Conservation (phyloP, 352 stramenopile genomes). For the Peronosclerospora sorghi region DNA sequence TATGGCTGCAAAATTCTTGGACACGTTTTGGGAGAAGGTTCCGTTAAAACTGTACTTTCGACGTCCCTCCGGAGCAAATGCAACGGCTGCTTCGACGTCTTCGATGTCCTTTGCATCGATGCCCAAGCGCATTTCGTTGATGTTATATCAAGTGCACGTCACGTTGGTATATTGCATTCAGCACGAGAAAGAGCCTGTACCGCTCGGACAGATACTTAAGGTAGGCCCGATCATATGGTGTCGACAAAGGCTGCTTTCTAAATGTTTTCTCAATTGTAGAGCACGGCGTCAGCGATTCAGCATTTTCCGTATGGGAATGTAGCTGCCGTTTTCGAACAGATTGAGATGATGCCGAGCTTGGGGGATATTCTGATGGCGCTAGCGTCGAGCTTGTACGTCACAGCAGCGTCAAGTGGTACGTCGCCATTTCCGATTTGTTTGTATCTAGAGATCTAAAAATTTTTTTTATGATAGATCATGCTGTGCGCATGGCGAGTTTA, state of each 20-base stretch:
- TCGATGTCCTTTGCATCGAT: conserved; percentile 77
- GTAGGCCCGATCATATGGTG: conserved; percentile 16
- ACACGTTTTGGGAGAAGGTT: conserved; percentile 76
- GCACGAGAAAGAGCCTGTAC: conserved; percentile 50
- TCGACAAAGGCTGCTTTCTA: neutral
- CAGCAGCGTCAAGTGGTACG: conserved; percentile 45
- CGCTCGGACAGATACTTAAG: conserved; percentile 66
- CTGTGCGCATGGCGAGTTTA: conserved; percentile 65
- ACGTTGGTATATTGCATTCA: conserved; percentile 76
- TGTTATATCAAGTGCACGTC: conserved; percentile 78
- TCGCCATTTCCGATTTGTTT: too few relatives aligned
- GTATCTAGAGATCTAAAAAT: neutral
- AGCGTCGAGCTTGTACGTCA: conserved; percentile 55
- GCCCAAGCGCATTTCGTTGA: conserved; percentile 70
- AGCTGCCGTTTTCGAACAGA: conserved; percentile 31
- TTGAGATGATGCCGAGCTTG: conserved; percentile 39
- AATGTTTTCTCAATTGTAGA: conserved; percentile 20
- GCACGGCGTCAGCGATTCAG: conserved; percentile 55
- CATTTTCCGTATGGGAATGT: conserved; percentile 72
- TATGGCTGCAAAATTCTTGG: conserved; percentile 65
- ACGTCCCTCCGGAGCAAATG: conserved; percentile 28
- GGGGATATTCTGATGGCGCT: conserved; percentile 55
- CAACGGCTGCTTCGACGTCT: conserved; percentile 16
- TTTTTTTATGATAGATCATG: conserved; percentile 38
- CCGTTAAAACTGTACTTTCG: conserved; percentile 76